A percentile compares a stretch with the other conserved stretches of the same genome.
phyloP scores from a whole-genome alignment of 768 basidiomycete genomes.

The Naganishia vaughanmartiniae region DNA sequence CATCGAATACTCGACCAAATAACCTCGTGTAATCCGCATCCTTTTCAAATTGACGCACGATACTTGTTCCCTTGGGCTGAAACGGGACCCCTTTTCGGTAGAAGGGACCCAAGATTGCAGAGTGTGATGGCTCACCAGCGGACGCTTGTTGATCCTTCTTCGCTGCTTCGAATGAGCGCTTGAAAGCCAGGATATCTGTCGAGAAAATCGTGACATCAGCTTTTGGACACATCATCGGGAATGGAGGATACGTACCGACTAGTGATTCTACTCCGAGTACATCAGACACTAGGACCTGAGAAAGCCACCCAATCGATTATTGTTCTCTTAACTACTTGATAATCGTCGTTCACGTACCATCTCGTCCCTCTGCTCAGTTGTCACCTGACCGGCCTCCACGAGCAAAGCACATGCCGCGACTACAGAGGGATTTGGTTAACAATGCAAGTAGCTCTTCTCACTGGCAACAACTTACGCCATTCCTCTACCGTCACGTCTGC shows the following conservation, averaged over 20 bases:
- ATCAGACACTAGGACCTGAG: conserved; percentile 8
- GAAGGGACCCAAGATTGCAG: conserved; percentile 43
- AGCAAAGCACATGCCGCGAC: conserved; percentile 21
- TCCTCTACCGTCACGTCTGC: conserved; percentile 20
- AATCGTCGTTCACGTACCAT: neutral
- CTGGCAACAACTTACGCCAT: neutral
- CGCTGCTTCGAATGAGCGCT: conserved; percentile 17
- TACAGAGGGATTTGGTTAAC: neutral
- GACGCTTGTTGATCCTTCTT: conserved; percentile 3
- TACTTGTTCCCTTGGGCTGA: conserved; percentile 35
- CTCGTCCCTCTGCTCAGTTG: conserved; percentile 15
- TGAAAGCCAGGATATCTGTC: conserved; percentile 16
- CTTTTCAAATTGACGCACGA: conserved; percentile 36
- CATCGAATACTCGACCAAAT: conserved; percentile 28
- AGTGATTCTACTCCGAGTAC: conserved; percentile 14
- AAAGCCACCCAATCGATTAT: neutral
- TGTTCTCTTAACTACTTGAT: neutral
- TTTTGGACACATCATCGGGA: neutral
- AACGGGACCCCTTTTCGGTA: conserved; percentile 35
- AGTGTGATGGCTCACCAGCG: conserved; percentile 3
- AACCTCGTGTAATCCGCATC: conserved; percentile 32
- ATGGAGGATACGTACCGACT: conserved; percentile 3
- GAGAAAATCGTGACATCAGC: neutral
- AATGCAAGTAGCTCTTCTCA: neutral
- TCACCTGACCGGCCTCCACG: conserved; percentile 13